phyloP scores from a whole-genome alignment of 306 rosid species.

The Canavalia ensiformis region DNA sequence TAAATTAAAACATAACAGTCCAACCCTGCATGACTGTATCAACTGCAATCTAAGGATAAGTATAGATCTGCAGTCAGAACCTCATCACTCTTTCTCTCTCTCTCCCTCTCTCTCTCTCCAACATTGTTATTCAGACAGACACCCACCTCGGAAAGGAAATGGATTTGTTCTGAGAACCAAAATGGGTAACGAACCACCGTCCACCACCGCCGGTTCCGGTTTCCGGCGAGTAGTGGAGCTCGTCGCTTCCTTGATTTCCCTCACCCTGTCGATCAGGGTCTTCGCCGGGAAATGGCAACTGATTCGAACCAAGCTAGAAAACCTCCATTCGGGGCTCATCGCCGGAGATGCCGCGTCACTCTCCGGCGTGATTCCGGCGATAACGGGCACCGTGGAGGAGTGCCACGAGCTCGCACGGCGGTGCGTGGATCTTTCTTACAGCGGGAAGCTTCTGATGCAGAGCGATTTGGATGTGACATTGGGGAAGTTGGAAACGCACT shows the following conservation, averaged over 20 bases:
- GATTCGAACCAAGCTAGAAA: slow-evolving; percentile 73
- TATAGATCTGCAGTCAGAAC: slow-evolving; percentile 47
- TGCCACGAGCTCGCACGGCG: slow-evolving; percentile 77
- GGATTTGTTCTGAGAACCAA: slow-evolving; percentile 56
- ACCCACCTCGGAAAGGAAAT: slow-evolving; percentile 45
- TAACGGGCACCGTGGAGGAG: slow-evolving; percentile 58
- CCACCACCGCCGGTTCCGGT: slow-evolving; percentile 48
- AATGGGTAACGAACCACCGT: slow-evolving; percentile 64
- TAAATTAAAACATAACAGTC: slow-evolving; percentile 38
- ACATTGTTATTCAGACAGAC: slow-evolving; percentile 16
- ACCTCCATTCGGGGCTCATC: slow-evolving; percentile 64
- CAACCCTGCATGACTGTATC: slow-evolving; percentile 31
- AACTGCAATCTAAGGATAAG: slow-evolving; percentile 59
- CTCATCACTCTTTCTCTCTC: slow-evolving; percentile 22
- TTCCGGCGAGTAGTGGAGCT: slow-evolving; percentile 60
- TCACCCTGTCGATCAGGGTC: slow-evolving; percentile 72
- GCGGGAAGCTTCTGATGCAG: slow-evolving; percentile 96
- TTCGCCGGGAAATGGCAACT: slow-evolving; percentile 82
- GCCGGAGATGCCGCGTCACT: slow-evolving; percentile 65
- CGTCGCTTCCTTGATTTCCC: slow-evolving; percentile 66
- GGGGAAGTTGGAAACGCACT: slow-evolving; percentile 66
- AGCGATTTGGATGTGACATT: slow-evolving; percentile 79
- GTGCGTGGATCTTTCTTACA: slow-evolving; percentile 77
- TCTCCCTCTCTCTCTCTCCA: slow-evolving; percentile 36
- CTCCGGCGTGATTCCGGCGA: slow-evolving; percentile 50